Conservation (phyloP, 768 basidiomycete species). For the Thelephora aurantiotincta region DNA sequence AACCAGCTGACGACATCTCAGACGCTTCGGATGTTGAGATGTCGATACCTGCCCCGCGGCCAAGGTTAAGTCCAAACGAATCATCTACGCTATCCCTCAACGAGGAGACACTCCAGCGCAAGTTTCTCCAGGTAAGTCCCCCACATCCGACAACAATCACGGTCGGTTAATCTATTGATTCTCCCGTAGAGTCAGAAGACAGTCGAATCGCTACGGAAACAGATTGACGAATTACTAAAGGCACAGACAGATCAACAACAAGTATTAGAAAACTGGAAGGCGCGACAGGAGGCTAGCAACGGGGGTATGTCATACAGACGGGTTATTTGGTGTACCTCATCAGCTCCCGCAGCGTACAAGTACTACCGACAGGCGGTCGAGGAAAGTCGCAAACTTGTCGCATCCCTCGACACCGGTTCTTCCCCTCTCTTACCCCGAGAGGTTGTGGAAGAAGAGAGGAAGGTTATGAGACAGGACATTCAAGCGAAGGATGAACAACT, state of each 20-base stretch:
- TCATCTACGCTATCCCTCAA: no score
- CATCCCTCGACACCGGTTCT: constrained; percentile 31
- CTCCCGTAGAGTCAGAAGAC: not conserved
- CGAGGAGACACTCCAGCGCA: constrained; percentile 8
- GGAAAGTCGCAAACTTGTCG: constrained; percentile 33
- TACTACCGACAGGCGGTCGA: constrained; percentile 29
- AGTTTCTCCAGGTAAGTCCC: no score
- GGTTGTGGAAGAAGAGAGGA: constrained; percentile 56
- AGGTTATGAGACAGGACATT: constrained; percentile 25
- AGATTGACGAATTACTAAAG: constrained; percentile 44
- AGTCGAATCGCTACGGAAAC: constrained; percentile 22
- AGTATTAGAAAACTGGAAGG: constrained; percentile 29
- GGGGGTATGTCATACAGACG: constrained; percentile 26
- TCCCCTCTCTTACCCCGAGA: constrained; percentile 63
- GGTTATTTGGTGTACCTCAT: not conserved
- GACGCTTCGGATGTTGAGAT: no score
- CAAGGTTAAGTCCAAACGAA: no score
- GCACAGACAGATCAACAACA: constrained; percentile 59
- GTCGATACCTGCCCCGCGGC: no score
- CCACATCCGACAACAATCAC: no score
- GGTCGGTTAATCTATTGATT: not conserved
- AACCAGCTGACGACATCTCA: no score
- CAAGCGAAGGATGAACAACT: constrained; percentile 29
- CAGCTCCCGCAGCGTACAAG: constrained; percentile 1
- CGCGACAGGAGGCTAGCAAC: constrained; percentile 35